These are phyloP conservation scores for Paradendryphiella salina DNA, from an alignment of 2,329 filamentous ascomycete genomes.

Conservation along the genomic window DNA sequence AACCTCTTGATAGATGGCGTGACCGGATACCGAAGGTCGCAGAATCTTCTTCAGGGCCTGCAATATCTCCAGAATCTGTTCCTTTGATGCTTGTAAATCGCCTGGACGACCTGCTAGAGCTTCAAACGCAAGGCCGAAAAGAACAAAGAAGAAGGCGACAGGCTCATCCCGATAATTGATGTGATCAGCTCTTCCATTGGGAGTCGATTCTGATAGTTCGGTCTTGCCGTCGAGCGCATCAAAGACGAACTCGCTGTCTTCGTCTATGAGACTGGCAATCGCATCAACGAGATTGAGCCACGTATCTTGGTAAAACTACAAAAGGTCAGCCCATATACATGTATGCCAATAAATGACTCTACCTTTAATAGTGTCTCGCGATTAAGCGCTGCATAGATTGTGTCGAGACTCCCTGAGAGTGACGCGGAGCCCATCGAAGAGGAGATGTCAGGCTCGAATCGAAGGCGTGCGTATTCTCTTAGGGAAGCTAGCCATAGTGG, in stretches of 20 bases:
- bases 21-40: conserved; percentile 89
- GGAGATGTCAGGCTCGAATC: conserved; percentile 97
- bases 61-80: conserved; percentile 85
- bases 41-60: conserved; percentile 93
- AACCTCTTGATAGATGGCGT: conserved; percentile 93
- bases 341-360: conserved; percentile 12
- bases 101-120: conserved; percentile 82
- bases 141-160: conserved; percentile 97
- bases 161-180: conserved; percentile 99
- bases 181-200: conserved; percentile 63
- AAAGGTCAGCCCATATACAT: conserved; percentile 11
- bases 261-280: conserved; percentile 94
- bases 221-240: conserved; percentile 89
- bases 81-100: conserved; percentile 69
- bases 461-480: conserved; percentile 86
- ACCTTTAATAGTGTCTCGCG: conserved; percentile 83
- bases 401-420: conserved; percentile 83
- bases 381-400: conserved; percentile 92
- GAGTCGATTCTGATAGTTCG: conserved; percentile 40
- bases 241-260: conserved; percentile 97
- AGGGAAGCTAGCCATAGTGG: conserved; percentile 93
- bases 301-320: conserved; percentile 87
- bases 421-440: conserved; percentile 81
- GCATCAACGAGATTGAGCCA: conserved; percentile 97
- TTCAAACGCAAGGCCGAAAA: conserved; percentile 96